A percentile compares a stretch with the other conserved stretches of the same genome.
These are phyloP conservation scores for Coniella lustricola DNA, from an alignment of 2,329 filamentous ascomycete species.

Conservation along the genomic window DNA sequence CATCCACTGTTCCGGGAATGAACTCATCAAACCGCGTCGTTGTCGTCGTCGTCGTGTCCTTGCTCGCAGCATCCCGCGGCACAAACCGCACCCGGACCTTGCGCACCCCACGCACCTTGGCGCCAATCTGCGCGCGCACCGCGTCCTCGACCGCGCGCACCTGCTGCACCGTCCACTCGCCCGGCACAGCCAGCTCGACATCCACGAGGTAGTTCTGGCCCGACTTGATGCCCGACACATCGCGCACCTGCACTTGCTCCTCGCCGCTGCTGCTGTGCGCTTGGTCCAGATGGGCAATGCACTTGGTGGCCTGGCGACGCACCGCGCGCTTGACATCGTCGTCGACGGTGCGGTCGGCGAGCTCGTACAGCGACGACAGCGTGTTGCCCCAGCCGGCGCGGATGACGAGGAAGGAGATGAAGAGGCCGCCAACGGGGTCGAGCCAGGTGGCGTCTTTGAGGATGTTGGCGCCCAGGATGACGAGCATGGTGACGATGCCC, in stretches of 20 bases:
- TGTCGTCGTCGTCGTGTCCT: no score
- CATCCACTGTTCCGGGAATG: conserved; percentile 56
- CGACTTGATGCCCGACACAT: conserved; percentile 85
- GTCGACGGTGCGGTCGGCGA: conserved; percentile 87
- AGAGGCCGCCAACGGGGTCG: conserved; percentile 84
- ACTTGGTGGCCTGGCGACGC: conserved; percentile 55
- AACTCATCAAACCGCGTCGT: conserved; percentile 70
- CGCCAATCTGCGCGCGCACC: conserved; percentile 65
- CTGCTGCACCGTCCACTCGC: conserved; percentile 66
- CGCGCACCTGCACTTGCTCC: conserved; percentile 66
- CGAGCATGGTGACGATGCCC: conserved; percentile 83
- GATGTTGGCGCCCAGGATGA: conserved; percentile 84
- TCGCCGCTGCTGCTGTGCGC: conserved; percentile 32
- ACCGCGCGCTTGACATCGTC: conserved; percentile 72
- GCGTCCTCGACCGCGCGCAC: conserved; percentile 64
- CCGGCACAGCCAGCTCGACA: conserved; percentile 75
- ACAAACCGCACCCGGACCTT: conserved; percentile 80
- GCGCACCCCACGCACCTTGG: conserved; percentile 75
- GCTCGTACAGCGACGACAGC: conserved; percentile 69
- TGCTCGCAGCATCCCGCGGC: conserved; percentile 53
- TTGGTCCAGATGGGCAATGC: conserved; percentile 47
- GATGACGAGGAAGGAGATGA: conserved; percentile 91
- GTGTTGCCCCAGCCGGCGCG: conserved; percentile 87
- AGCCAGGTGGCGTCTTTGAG: conserved; percentile 83
- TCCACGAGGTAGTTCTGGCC: conserved; percentile 96